Evolutionary conservation across 495 filamentous ascomycete genomes (phyloP), one percentile per base, ranked within the genome.

Genomic region (Penicillium cataractarum): DNA sequence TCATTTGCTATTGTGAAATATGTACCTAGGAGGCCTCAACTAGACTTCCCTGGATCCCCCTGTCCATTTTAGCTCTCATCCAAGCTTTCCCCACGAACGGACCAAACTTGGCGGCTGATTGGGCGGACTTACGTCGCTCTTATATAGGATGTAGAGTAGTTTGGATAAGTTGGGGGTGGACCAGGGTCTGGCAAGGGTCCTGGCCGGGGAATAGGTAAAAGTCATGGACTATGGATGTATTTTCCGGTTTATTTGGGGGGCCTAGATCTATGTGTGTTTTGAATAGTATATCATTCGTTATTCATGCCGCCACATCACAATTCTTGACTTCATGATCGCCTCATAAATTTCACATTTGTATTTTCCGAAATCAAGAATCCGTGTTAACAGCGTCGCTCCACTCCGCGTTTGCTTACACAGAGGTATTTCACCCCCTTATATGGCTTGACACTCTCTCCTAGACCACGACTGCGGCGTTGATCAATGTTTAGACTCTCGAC

Each of bases 391-490:
- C 80, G 71, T 24, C 78, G 67, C 76, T 98, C 95, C 42, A 99
- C 83, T 4, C 96, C 96, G 46, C 85, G 86, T 64, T 85, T 87
- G 76, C 92, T 97, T 31, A 95, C 87, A 65, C 92, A 96, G 59
- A 98, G 73, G 76, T 99, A 99, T 77, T 98, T 99, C 50, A 98
- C 95, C 13, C 95, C 96, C 79, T 98, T 99, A 75, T 96, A 99
- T 42, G 96, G 95, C 74, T 91, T 93, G 46, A 98, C 86, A 12
- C 89, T 86, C 66, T 96, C 91, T 0, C 92, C 93, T 12, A 99
- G 63, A 3, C 95, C 95, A 31, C 89, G 83, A 76, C 92, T 96
- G 78, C 88, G 92, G 66, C 91, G 87, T n/a, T 84, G 80, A 69
- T 97, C 93, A 50, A 99, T 82, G 35, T 86, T 82, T 56, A 99